Evolutionary conservation across 495 filamentous ascomycete species (phyloP), one percentile per base, ranked within the genome.

Genomic region (Penicillium taxi): DNA sequence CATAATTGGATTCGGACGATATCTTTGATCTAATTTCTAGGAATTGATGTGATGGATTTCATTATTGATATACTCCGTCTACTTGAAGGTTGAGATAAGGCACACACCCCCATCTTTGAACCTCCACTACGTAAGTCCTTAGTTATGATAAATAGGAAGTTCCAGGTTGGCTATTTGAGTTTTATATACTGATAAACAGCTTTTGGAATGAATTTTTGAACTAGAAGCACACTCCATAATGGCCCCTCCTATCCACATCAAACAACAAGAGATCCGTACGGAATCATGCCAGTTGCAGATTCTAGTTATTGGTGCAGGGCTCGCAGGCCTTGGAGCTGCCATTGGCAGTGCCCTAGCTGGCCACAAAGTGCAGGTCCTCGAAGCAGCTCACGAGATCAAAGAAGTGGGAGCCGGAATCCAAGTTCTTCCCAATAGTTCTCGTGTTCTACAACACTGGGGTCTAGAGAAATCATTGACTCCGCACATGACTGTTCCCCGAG

Each of bases 281-380:
- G 18, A 41, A 9, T 33, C 41, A 33, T 53, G 50, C 32, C 32
- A 38, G 8, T 34, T 53, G 0, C 20, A 61, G 13, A 56, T 66
- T 16, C 6, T 80, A 1, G 64, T 85, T 12, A 64, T 79, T 15
- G 80, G 81, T 11, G 80, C 78, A 3, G 80, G 81, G 0, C 69
- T 85, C 9, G 74, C 74, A 13, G 81, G 81, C 0, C 63, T 85
- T 2, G 72, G 69, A 12, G 64, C 77, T 3, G 75, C 78, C 1
- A 81, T 84, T 41, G 58, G 74, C 23, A 67, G 70, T 39, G 60
- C 67, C 5, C 66, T 81, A 13, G 67, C 77, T 19, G 80, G 79
- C 13, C 79, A 84, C 53, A 37, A 49, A 13, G 76, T 82, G 7
- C 63, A 59, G 0, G 55, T 85, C 19, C 70, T 84, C 29, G 81